Conservation (phyloP, 1,284 basidiomycete genomes). For the Meira nashicola region DNA sequence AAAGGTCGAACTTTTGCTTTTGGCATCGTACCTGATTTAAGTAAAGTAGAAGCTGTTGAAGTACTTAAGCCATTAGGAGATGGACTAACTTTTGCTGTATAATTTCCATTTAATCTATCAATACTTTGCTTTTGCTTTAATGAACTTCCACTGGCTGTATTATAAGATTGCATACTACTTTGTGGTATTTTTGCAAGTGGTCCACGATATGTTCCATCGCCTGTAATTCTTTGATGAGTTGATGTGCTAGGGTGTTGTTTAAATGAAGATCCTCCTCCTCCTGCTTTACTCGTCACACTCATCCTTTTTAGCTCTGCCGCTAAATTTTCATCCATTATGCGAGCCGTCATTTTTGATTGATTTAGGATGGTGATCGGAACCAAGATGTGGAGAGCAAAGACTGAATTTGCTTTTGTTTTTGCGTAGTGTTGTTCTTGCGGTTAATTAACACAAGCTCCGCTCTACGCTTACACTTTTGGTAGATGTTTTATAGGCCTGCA, state of each 20-base stretch:
- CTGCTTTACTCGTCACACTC: background rate
- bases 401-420: too few species aligned
- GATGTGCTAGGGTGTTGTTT: background rate
- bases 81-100: too few species aligned
- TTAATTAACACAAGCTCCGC: too few species aligned
- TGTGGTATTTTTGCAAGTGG: too few species aligned
- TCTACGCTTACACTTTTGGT: too few species aligned
- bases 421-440: too few species aligned
- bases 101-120: background rate
- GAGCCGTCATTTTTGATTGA: background rate
- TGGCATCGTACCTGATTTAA: too few species aligned
- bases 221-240: background rate
- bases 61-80: too few species aligned
- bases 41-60: too few species aligned
- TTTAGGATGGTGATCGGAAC: background rate
- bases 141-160: background rate
- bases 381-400: background rate
- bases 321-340: background rate
- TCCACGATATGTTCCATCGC: too few species aligned
- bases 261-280: background rate
- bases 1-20: slow-evolving; percentile 14
- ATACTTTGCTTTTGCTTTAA: slow-evolving; percentile 1
- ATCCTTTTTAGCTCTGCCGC: background rate
- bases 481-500: too few species aligned
- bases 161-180: background rate